These are phyloP conservation scores for Xeromyces bisporus DNA, from an alignment of 495 filamentous ascomycete species.

Conservation along the genomic window DNA sequence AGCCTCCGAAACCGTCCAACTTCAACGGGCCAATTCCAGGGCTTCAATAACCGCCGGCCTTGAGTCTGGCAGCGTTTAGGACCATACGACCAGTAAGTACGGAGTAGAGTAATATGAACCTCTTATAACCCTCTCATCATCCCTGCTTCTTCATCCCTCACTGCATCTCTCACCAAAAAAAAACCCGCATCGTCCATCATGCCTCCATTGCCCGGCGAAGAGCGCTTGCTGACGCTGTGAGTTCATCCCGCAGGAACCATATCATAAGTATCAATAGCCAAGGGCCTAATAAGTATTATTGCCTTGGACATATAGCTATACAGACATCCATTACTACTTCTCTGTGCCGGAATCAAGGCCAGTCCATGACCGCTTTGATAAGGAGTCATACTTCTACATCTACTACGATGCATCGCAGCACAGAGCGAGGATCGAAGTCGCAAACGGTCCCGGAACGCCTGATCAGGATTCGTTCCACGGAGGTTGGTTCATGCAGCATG, in stretches of 20 bases:
- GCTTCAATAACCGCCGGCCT: too few relatives aligned
- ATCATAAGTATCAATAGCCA: too few relatives aligned
- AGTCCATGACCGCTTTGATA: conserved; percentile 73
- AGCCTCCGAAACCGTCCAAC: too few relatives aligned
- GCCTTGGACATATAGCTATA: conserved; percentile 52
- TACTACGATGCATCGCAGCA: conserved; percentile 55
- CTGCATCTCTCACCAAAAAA: not conserved
- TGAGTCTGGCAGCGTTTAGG: too few relatives aligned
- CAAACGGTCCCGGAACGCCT: conserved; percentile 71
- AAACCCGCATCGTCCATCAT: conserved; percentile 26
- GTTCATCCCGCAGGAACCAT: conserved; percentile 24
- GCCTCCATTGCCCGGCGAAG: conserved; percentile 65
- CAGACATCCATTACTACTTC: conserved; percentile 83
- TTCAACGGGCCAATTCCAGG: too few relatives aligned
- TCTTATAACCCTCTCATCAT: too few relatives aligned
- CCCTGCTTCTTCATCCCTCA: not conserved
- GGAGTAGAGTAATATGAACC: too few relatives aligned
- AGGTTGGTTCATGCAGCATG: conserved; percentile 31
- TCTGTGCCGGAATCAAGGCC: conserved; percentile 50
- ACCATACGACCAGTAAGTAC: too few relatives aligned
- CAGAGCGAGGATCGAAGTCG: conserved; percentile 62
- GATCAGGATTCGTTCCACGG: conserved; percentile 83
- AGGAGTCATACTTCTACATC: conserved; percentile 75
- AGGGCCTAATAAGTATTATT: conserved; percentile 1
- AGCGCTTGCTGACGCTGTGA: conserved; percentile 65